Evolutionary conservation across 169 alveolate genomes (phyloP).

Genomic region (Plasmodium gaboni): DNA sequence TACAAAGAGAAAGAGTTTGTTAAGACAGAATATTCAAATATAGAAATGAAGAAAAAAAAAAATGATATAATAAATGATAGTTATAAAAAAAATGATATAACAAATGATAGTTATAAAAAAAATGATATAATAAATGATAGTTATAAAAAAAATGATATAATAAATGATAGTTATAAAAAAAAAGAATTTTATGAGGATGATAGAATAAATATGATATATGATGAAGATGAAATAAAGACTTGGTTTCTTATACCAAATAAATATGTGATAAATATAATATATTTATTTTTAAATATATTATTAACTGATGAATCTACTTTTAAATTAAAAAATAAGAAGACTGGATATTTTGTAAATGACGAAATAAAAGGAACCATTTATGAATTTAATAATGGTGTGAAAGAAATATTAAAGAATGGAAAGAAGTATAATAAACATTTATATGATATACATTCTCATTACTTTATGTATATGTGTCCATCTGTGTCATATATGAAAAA

Average conservation of each 20-base stretch:
- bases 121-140: neutral
- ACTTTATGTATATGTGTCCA: slow-evolving; percentile 51
- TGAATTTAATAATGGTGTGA: slow-evolving; percentile 8
- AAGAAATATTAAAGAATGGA: slow-evolving; percentile 48
- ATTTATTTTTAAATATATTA: slow-evolving; percentile 43
- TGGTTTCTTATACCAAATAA: slow-evolving; percentile 70
- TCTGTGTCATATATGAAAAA: slow-evolving; percentile 43
- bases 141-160: neutral
- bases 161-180: too few species aligned
- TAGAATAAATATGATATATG: neutral
- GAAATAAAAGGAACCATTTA: slow-evolving; percentile 23
- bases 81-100: neutral
- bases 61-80: neutral
- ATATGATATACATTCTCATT: slow-evolving; percentile 44
- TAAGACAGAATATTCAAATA: neutral
- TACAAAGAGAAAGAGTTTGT: neutral
- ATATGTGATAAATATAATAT: slow-evolving; percentile 43
- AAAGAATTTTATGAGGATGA: neutral
- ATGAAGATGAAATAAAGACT: slow-evolving; percentile 57
- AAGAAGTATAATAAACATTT: slow-evolving; percentile 23
- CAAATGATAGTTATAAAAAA: neutral
- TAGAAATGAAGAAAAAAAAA: neutral
- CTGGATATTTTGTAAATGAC: slow-evolving; percentile 27
- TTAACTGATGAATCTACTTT: slow-evolving; percentile 30
- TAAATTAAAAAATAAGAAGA: slow-evolving; percentile 35